Evolutionary conservation across 23 red algal species (phyloP).

Genomic region (Gracilaria caudata): DNA sequence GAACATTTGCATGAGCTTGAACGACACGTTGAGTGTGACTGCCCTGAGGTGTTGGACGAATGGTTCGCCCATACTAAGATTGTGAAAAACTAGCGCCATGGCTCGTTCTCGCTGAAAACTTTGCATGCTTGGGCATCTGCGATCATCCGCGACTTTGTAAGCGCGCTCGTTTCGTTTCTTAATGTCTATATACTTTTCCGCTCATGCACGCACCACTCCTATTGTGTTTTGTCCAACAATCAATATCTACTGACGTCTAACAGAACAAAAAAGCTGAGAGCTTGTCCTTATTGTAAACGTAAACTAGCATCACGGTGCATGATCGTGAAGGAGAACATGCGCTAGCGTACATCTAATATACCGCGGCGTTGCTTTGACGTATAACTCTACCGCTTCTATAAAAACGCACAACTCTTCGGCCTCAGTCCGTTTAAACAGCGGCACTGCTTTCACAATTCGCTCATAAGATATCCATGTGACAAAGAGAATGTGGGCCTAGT

Average conservation of each 20-base stretch:
- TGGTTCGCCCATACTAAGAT: slow-evolving; percentile 45
- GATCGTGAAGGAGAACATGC: neutral
- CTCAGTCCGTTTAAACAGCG: too few relatives aligned
- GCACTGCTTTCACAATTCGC: too few relatives aligned
- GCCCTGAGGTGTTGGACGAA: slow-evolving; percentile 19
- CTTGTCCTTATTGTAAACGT: neutral
- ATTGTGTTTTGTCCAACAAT: neutral
- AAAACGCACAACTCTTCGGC: too few relatives aligned
- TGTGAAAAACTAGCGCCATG: slow-evolving; percentile 16
- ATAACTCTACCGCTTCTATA: too few relatives aligned
- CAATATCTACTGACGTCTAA: neutral
- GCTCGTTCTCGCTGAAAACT: neutral
- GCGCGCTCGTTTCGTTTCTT: neutral
- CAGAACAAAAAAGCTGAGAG: neutral
- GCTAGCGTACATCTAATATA: too few relatives aligned
- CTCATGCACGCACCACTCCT: neutral
- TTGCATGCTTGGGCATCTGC: neutral
- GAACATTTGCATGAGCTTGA: slow-evolving; percentile 31
- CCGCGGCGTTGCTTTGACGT: too few relatives aligned
- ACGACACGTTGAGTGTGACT: slow-evolving; percentile 27
- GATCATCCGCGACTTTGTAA: neutral
- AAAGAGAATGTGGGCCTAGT: too few relatives aligned
- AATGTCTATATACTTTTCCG: neutral
- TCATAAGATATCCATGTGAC: too few relatives aligned
- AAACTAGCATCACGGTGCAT: neutral